phyloP scores from a whole-genome alignment of 148 eudicot genomes.

The Camellia japonica region DNA sequence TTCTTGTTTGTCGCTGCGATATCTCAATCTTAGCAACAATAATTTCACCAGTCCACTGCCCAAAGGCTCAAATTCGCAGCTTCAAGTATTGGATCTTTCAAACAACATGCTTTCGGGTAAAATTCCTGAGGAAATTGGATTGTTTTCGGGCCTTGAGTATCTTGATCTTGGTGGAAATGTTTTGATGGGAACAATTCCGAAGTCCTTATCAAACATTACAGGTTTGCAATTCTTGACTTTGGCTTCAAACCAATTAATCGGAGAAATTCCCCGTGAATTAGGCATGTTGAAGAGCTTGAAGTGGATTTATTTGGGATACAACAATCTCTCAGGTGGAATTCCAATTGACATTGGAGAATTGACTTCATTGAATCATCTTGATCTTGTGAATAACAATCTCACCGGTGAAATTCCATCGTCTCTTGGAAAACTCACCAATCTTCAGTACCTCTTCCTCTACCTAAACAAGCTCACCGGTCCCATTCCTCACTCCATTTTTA shows the following conservation, averaged over 20 bases:
- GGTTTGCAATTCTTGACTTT: conserved; percentile 53
- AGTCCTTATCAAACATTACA: conserved; percentile 53
- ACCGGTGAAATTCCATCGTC: conserved; percentile 64
- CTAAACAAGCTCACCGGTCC: conserved; percentile 61
- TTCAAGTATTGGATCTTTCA: conserved; percentile 64
- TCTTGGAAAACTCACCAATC: conserved; percentile 69
- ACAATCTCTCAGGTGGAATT: conserved; percentile 63
- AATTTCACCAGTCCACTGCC: conserved; percentile 68
- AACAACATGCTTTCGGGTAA: conserved; percentile 70
- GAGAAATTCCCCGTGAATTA: conserved; percentile 55
- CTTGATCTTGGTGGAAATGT: conserved; percentile 85
- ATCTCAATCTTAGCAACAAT: conserved; percentile 77
- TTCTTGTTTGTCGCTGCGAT: conserved; percentile 36
- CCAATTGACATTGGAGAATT: conserved; percentile 64
- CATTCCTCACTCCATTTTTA: conserved; percentile 53
- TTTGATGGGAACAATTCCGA: conserved; percentile 60
- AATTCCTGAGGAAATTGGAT: conserved; percentile 56
- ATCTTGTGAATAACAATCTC: conserved; percentile 75
- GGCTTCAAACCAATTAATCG: conserved; percentile 71
- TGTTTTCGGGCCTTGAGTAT: conserved; percentile 28
- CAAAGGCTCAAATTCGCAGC: conserved; percentile 21
- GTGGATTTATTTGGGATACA: conserved; percentile 80
- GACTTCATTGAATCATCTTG: conserved; percentile 58
- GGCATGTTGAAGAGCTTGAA: conserved; percentile 54
- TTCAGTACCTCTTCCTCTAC: conserved; percentile 66